Evolutionary conservation across 345 rosid species (phyloP).

Genomic region (Hibiscus syriacus): DNA sequence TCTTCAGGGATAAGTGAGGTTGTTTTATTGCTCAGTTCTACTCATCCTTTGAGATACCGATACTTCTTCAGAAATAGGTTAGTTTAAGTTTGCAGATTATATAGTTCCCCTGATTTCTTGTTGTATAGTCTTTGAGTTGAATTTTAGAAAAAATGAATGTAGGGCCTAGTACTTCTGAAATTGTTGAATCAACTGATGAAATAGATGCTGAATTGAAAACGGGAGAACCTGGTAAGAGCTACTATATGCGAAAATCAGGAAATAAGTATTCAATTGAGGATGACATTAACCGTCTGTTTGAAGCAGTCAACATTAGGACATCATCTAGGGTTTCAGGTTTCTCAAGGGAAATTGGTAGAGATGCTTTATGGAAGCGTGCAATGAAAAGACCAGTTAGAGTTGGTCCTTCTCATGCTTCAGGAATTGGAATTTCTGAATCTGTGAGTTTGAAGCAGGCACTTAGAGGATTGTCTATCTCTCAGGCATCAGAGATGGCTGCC

Average conservation of each 20-base stretch:
- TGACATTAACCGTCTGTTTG: conserved; percentile 66
- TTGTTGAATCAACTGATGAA: conserved; percentile 45
- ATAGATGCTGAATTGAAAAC: conserved; percentile 18
- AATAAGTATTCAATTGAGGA: conserved; percentile 57
- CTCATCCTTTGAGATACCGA: conserved; percentile 10
- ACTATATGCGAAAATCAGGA: conserved; percentile 22
- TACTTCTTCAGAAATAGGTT: conserved; percentile 36
- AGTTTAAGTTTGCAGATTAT: conserved; percentile 5
- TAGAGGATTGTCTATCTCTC: conserved; percentile 72
- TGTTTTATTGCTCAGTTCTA: too few relatives aligned
- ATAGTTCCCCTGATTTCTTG: not conserved
- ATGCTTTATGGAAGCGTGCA: conserved; percentile 44
- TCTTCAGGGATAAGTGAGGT: conserved; percentile 10
- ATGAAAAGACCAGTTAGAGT: conserved; percentile 65
- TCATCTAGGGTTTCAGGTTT: conserved; percentile 28
- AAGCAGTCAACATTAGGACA: conserved; percentile 45
- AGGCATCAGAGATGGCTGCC: conserved; percentile 86
- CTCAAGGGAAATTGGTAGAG: conserved; percentile 26
- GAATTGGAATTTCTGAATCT: conserved; percentile 65
- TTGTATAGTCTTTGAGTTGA: conserved; percentile 13
- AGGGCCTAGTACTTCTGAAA: conserved; percentile 37
- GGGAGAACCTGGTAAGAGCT: conserved; percentile 21
- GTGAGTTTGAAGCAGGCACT: conserved; percentile 80
- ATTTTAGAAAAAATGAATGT: conserved; percentile 27
- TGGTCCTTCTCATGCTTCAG: conserved; percentile 47